A percentile compares a stretch with the other conserved stretches of the same genome.
These are phyloP conservation scores for Saksenaea oblongispora DNA, from an alignment of 371 early-diverging fungal genomes.

Conservation along the genomic window DNA sequence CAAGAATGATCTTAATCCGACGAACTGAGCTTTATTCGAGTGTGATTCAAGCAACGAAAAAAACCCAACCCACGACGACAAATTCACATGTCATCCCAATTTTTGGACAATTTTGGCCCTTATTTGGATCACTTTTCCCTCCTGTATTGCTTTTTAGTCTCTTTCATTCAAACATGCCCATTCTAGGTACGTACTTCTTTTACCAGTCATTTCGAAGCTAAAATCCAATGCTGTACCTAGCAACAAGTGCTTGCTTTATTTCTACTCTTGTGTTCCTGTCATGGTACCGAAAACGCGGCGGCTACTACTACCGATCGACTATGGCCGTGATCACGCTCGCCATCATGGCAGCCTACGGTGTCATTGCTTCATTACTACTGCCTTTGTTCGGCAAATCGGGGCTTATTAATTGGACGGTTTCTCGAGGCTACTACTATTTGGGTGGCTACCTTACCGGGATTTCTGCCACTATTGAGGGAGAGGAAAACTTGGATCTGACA, in stretches of 20 bases:
- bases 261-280: not conserved
- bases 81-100: conserved; percentile 3
- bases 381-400: conserved; percentile 48
- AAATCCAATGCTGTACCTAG: not conserved
- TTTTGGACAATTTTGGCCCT: not conserved
- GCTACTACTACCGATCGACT: conserved; percentile 33
- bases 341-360: conserved; percentile 44
- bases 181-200: not conserved
- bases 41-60: too few species aligned
- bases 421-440: conserved; percentile 53
- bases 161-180: not conserved
- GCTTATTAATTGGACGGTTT: conserved; percentile 64
- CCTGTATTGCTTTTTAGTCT: not conserved
- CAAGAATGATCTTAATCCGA: too few species aligned
- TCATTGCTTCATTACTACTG: conserved; percentile 45
- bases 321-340: conserved; percentile 25
- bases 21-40: too few species aligned
- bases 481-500: conserved; percentile 51
- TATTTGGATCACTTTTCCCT: not conserved
- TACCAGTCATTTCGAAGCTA: not conserved
- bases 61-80: not conserved
- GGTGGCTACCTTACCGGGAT: conserved; percentile 59
- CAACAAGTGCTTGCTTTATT: not conserved
- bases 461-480: conserved; percentile 59
- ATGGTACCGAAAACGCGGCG: conserved; percentile 30